Base-by-base conservation (phyloP, 768 basidiomycete genomes). In the Russula earlei region DNA sequence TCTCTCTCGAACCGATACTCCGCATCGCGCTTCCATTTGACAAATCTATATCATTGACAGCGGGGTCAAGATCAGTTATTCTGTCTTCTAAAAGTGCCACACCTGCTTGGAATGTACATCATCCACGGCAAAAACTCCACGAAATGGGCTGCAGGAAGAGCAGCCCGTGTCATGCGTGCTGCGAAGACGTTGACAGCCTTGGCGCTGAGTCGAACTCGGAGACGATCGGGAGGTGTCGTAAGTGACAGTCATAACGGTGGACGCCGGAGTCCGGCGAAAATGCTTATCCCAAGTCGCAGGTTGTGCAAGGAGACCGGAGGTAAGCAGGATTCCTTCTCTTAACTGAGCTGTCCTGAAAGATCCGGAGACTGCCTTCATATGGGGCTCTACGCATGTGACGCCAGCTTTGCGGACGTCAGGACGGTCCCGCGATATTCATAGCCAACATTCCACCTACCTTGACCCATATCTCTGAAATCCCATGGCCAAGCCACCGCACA, bases 11-110 rank as follows among this genome's bases (percentile, higher is more conserved):
- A 46, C 54, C 54, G 56, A 42, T 49, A 31, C 19, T 52, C 54
- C 9, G 49, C 61, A 5, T 62, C 54, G 48, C 61, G 61, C 48
- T 62, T 62, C 61, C 61, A 62, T 49, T 58, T 58, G 29, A 52
- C 57, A 29, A 58, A 48, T 38, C 57, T 58, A 27, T 1, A n/a
- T 20, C 5, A 12, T 47, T 27, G 19, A 40, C 38, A 20, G 14
- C 20, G 8, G 49, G 8, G 29, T 41, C 19, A 31, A 38, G 2
- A 17, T 25, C 2, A 9, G 20, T 14, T 25, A 15, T 25, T 29
- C 5, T 14, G 2, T 4, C 14, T 27, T 9, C 3, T 42, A 24
- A 24, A 38, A 10, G 14, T 10, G 7, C 2, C 31, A n/a, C 29
- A 48, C 47, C 46, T 45, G 44, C 31, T 47, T 11, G 61, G 61